Conservation (phyloP, 331 rosid genomes). For the Malus hybrid region DNA sequence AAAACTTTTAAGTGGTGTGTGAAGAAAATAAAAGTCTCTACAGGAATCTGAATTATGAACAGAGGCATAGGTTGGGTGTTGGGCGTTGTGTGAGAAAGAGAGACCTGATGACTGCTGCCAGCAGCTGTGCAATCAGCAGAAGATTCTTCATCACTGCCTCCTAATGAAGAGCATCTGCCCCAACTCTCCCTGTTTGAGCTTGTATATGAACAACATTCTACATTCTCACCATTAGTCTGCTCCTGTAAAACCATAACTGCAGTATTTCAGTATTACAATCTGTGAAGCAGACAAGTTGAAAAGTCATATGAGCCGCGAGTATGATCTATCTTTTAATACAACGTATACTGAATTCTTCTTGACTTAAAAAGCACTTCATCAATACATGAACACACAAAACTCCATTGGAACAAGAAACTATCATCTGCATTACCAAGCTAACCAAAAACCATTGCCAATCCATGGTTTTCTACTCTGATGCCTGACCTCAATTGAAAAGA, state of each 20-base stretch:
- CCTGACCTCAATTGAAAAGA: background rate
- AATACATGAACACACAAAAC: background rate
- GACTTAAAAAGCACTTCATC: background rate
- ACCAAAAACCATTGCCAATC: background rate
- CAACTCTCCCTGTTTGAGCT: slow-evolving; percentile 98
- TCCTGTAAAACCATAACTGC: slow-evolving; percentile 50
- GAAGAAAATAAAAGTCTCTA: background rate
- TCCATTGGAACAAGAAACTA: background rate
- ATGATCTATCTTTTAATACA: background rate
- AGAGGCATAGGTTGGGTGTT: background rate
- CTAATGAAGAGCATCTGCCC: slow-evolving; percentile 98
- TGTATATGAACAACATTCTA: slow-evolving; percentile 89
- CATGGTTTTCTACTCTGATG: background rate
- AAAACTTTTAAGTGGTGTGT: background rate
- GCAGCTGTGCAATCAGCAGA: slow-evolving; percentile 25
- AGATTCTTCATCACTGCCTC: slow-evolving; percentile 91
- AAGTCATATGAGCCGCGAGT: background rate
- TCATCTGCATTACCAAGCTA: background rate
- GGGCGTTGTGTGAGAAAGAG: slow-evolving; percentile 7
- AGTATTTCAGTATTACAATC: slow-evolving; percentile 17
- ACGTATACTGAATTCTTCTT: background rate
- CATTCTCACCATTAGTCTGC: slow-evolving; percentile 51
- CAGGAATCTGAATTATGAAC: background rate
- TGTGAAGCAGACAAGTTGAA: background rate
- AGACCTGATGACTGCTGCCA: slow-evolving; percentile 58